Conservation (phyloP, 306 rosid species). For the Cucumis melo region DNA sequence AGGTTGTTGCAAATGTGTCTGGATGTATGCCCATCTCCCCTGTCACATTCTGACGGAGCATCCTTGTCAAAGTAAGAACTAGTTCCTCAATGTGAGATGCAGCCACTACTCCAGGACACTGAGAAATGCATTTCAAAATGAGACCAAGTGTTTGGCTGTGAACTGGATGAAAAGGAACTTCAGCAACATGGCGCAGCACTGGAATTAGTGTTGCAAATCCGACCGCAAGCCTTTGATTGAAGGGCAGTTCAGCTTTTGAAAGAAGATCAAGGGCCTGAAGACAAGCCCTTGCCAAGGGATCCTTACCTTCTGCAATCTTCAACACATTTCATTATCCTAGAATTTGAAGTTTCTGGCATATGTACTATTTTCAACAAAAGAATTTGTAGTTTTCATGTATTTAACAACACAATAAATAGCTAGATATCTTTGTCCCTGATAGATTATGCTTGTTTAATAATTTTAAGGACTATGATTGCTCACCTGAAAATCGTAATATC, state of each 20-base stretch:
- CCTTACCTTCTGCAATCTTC: conserved; percentile 53
- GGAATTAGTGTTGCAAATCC: conserved; percentile 86
- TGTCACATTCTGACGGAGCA: conserved; percentile 52
- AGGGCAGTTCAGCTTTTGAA: conserved; percentile 58
- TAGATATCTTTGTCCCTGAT: not conserved
- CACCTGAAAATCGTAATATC: conserved; percentile 83
- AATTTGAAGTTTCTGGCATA: not conserved
- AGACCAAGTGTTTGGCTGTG: conserved; percentile 63
- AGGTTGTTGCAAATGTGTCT: conserved; percentile 49
- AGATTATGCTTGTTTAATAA: not conserved
- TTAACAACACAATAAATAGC: not conserved
- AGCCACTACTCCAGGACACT: conserved; percentile 67
- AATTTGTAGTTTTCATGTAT: not conserved
- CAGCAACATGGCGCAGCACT: conserved; percentile 56
- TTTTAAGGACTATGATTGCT: conserved; percentile 1
- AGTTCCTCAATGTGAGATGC: conserved; percentile 60
- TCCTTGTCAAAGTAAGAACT: conserved; percentile 36
- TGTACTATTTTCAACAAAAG: not conserved
- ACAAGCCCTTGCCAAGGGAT: conserved; percentile 62
- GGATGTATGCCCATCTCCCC: conserved; percentile 70
- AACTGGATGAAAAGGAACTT: conserved; percentile 78
- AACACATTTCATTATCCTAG: conserved; percentile 18
- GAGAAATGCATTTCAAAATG: conserved; percentile 57
- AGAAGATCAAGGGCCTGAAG: conserved; percentile 61
- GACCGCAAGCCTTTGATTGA: conserved; percentile 61